Base-by-base conservation (phyloP, 1,284 basidiomycete genomes). In the Peniophora sp. region DNA sequence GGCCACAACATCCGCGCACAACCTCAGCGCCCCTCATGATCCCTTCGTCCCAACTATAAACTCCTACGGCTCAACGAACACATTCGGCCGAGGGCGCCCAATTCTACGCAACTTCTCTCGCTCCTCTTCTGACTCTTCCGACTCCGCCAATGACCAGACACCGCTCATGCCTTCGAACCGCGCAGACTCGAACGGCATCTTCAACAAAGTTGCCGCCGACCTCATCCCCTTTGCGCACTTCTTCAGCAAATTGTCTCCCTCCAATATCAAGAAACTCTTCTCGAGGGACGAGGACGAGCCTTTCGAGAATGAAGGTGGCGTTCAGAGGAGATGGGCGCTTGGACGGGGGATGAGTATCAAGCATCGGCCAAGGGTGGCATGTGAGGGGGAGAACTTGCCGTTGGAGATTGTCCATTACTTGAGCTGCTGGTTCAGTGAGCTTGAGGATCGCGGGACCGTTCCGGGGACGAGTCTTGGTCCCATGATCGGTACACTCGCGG, bases 351-450 rank as follows among this genome's bases (percentile, higher is more conserved):
- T 23, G 10, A 37, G 44, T 9, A 55, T 52, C 12, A 73, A 73
- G 53, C 66, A 69, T 52, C 56, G 64, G 17, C 69, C 69, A 11
- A 55, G 60, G 2, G 58, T 73, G 18, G 69, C 69, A 9, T 68
- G 70, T 1, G 66, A 66, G 9, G 72, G 71, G 1, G 63, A 70
- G 54, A 75, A 75, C 57, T 48, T 73, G 3, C 81, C 81, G 10
- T 60, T 83, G 18, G 76, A 79, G 52, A 70, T 83, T 47, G 45
- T 83, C 49, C 62, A 75, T 14, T 72, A 70, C 54, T 56, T 85
- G 47, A 80, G 78, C 56, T 73, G 79, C 50, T 84, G 81, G 81
- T 62, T 74, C 48, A 75, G 72, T 51, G 70, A 75, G 15, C 62
- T 83, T 41, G 81, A 84, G 53, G 75, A 75, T 55, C 68, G 81